Conservation (phyloP, 352 stramenopile genomes). For the Halophytophthora batemanensis region DNA sequence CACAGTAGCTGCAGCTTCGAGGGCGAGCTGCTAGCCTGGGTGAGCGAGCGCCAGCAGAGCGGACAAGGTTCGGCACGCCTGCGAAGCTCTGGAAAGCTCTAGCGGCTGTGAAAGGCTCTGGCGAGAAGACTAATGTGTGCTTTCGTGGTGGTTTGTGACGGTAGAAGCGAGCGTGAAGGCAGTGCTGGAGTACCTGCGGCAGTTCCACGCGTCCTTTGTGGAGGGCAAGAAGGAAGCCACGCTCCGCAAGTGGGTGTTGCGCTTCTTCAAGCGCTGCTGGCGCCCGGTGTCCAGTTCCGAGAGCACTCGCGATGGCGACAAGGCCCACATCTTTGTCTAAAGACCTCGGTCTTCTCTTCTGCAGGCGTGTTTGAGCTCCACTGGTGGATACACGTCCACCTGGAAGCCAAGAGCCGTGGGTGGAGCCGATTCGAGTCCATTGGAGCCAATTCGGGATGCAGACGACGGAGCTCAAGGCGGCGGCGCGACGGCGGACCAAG, state of each 20-base stretch:
- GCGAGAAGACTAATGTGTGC: neutral
- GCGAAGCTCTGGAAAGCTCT: no score
- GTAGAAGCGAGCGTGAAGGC: constrained; percentile 63
- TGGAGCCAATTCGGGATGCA: no score
- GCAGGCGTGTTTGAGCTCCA: no score
- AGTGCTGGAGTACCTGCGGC: constrained; percentile 66
- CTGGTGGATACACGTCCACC: constrained; percentile 5
- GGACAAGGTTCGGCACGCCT: constrained; percentile 45
- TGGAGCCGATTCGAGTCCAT: no score
- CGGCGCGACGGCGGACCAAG: no score
- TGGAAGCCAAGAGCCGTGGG: no score
- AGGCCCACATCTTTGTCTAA: constrained; percentile 60
- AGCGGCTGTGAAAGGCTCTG: neutral
- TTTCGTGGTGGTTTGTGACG: neutral
- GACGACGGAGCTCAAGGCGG: no score
- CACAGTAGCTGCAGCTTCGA: constrained; percentile 73
- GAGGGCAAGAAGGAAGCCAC: constrained; percentile 80
- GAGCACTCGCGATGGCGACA: constrained; percentile 41
- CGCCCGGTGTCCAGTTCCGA: constrained; percentile 30
- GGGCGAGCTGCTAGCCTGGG: constrained; percentile 70
- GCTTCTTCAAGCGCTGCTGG: constrained; percentile 80
- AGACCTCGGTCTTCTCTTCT: constrained; percentile 1
- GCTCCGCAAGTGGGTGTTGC: constrained; percentile 77
- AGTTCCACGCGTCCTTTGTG: constrained; percentile 63
- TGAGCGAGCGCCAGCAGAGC: constrained; percentile 62